phyloP scores from a whole-genome alignment of 2,329 filamentous ascomycete species.

The Botryotinia narcissicola region DNA sequence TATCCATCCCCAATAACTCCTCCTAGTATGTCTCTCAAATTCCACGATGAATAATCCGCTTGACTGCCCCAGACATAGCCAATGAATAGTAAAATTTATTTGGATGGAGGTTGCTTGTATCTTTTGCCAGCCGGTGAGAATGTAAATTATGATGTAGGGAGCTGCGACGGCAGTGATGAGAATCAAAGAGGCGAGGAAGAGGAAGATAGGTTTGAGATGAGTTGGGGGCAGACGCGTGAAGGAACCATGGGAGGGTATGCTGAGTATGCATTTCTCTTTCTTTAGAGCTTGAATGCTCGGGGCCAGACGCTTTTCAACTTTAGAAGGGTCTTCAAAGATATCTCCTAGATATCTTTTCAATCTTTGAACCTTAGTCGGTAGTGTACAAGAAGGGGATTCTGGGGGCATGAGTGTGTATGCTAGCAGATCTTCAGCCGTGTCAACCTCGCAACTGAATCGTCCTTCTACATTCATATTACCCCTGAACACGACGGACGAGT shows the following conservation, averaged over 20 bases:
- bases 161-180: background rate
- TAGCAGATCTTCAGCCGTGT: background rate
- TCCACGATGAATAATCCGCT: background rate
- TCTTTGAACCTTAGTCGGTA: background rate
- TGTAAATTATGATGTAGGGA: background rate
- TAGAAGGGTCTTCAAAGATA: background rate
- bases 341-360: background rate
- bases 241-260: background rate
- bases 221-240: background rate
- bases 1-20: constrained; percentile 5
- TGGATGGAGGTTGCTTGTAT: background rate
- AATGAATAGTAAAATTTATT: background rate
- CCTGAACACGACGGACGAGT: background rate
- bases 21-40: constrained; percentile 1
- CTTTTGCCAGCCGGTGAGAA: background rate
- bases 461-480: background rate
- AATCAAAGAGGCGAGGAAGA: background rate
- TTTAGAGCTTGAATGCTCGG: background rate
- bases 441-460: background rate
- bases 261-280: background rate
- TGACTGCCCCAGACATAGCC: background rate
- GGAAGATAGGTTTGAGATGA: background rate
- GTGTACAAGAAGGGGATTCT: background rate
- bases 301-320: background rate
- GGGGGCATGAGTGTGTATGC: background rate